Percentiles rank a stretch among this genome's conserved stretches.
Evolutionary conservation across 169 alveolate genomes (phyloP).

Genomic region (Plasmodium yoelii): DNA sequence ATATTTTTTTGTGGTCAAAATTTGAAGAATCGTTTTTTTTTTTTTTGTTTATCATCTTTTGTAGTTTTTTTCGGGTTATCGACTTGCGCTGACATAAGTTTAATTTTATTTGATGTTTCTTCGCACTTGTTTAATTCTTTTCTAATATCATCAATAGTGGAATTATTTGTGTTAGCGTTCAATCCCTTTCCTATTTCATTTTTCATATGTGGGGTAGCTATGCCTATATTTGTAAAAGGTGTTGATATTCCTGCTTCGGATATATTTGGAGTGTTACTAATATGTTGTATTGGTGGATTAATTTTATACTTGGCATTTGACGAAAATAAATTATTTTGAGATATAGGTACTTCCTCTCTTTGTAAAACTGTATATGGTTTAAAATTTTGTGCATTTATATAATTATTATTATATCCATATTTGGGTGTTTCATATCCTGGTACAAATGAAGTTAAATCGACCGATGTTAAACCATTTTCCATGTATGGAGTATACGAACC

Average conservation of each 20-base stretch:
- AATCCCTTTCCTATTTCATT: conserved; percentile 27
- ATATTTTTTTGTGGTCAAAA: conserved; percentile 72
- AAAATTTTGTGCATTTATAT: conserved; percentile 21
- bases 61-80: conserved; percentile 67
- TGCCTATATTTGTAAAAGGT: conserved; percentile 23
- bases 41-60: conserved; percentile 78
- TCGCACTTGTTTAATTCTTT: conserved; percentile 78
- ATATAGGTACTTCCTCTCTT: conserved; percentile 54
- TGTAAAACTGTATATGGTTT: conserved; percentile 73
- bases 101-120: conserved; percentile 81
- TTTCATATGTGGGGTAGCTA: conserved; percentile 37
- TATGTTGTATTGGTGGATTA: conserved; percentile 17
- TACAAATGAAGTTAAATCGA: conserved; percentile 64
- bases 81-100: conserved; percentile 82
- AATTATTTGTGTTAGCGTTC: neutral
- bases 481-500: conserved; percentile 68
- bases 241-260: conserved; percentile 36
- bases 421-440: conserved; percentile 75
- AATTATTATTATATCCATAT: conserved; percentile 35
- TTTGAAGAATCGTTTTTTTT: conserved; percentile 83
- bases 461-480: conserved; percentile 65
- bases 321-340: conserved; percentile 35
- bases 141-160: conserved; percentile 38
- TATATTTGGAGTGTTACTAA: conserved; percentile 16
- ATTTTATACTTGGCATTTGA: conserved; percentile 64